These are phyloP conservation scores for Rhinocladiella mackenziei DNA, from an alignment of 2,329 filamentous ascomycete genomes.

Conservation along the genomic window DNA sequence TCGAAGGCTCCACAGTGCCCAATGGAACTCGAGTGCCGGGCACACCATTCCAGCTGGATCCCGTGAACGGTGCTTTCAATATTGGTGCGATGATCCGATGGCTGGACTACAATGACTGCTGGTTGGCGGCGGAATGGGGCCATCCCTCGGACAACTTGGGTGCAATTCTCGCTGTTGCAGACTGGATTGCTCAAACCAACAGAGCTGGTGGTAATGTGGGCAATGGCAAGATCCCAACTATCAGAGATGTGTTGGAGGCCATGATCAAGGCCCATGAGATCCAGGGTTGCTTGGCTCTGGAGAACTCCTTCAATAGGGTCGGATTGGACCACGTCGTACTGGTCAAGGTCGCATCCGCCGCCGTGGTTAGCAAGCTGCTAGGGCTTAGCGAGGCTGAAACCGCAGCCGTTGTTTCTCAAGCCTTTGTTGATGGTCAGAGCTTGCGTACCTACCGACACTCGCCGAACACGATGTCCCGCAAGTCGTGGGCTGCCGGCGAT, in stretches of 20 bases:
- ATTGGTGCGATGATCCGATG: slow-evolving; percentile 98
- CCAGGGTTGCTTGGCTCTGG: slow-evolving; percentile 90
- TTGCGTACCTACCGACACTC: slow-evolving; percentile 95
- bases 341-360: slow-evolving; percentile 94
- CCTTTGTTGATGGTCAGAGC: slow-evolving; percentile 94
- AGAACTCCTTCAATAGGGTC: slow-evolving; percentile 99
- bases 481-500: slow-evolving; percentile 98
- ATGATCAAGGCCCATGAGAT: slow-evolving; percentile 99
- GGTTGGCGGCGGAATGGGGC: slow-evolving; percentile 97
- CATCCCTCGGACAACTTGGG: slow-evolving; percentile 98
- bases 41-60: slow-evolving; percentile 90
- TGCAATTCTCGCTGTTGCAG: slow-evolving; percentile 90
- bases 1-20: slow-evolving; percentile 84
- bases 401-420: slow-evolving; percentile 90
- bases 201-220: slow-evolving; percentile 72
- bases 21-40: slow-evolving; percentile 89
- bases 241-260: slow-evolving; percentile 86
- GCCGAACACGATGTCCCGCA: slow-evolving; percentile 99
- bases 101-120: slow-evolving; percentile 99
- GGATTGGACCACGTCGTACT: slow-evolving; percentile 96
- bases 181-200: slow-evolving; percentile 96
- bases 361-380: slow-evolving; percentile 92
- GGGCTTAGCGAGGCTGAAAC: slow-evolving; percentile 86
- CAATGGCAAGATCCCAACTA: slow-evolving; percentile 73
- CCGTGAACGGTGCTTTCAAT: slow-evolving; percentile 95